A percentile compares a stretch with the other conserved stretches of the same genome.
These are phyloP conservation scores for Phlebiopsis gigantea DNA, from an alignment of 768 basidiomycete species.

Conservation along the genomic window DNA sequence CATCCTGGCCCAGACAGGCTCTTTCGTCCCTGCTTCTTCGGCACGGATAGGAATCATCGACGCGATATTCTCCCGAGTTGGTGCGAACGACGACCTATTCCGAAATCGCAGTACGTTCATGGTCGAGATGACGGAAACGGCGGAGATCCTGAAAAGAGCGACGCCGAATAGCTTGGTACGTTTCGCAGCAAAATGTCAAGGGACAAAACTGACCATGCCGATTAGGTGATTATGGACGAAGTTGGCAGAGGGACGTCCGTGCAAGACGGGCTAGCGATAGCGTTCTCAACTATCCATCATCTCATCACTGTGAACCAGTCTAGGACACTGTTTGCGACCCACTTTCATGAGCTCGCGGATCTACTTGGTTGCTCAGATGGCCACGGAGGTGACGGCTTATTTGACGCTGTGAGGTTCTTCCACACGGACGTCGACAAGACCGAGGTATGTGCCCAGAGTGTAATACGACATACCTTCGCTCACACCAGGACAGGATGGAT, in stretches of 20 bases:
- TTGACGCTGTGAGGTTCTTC: constrained; percentile 71
- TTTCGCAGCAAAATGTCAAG: constrained; percentile 6
- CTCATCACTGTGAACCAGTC: constrained; percentile 65
- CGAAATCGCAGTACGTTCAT: constrained; percentile 94
- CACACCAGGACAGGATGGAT: constrained; percentile 47
- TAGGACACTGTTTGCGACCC: constrained; percentile 94
- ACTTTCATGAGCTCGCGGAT: constrained; percentile 90
- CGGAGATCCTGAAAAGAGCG: constrained; percentile 82
- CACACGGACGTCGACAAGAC: constrained; percentile 85
- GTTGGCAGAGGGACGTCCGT: constrained; percentile 96
- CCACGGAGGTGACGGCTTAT: constrained; percentile 39
- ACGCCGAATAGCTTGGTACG: constrained; percentile 78
- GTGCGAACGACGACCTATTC: constrained; percentile 93
- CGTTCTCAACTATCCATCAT: constrained; percentile 86
- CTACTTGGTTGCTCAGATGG: constrained; percentile 63
- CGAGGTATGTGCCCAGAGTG: constrained; percentile 40
- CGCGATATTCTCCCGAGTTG: constrained; percentile 88
- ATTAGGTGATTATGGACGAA: constrained; percentile 98
- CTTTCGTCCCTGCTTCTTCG: constrained; percentile 85
- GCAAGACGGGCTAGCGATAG: constrained; percentile 88
- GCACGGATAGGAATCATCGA: constrained; percentile 86
- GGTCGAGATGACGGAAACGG: constrained; percentile 97
- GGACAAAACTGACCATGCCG: background rate
- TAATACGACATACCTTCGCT: background rate
- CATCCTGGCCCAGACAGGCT: constrained; percentile 88